phyloP scores from a whole-genome alignment of 306 rosid genomes.

The Rosa lucieae region DNA sequence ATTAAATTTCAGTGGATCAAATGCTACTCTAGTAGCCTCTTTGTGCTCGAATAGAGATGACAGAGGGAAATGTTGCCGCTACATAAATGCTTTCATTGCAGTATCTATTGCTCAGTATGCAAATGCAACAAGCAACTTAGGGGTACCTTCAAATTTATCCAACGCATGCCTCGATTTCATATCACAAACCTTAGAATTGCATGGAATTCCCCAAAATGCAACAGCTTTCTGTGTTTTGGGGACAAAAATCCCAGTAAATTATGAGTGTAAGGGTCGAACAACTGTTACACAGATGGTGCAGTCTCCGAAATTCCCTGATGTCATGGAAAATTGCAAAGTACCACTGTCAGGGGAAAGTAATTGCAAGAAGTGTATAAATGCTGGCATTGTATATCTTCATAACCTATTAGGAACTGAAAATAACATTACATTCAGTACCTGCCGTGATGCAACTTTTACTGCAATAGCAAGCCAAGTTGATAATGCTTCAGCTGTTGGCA shows the following conservation, averaged over 20 bases:
- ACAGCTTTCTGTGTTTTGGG: slow-evolving; percentile 85
- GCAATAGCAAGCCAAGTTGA: slow-evolving; percentile 85
- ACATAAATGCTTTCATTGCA: slow-evolving; percentile 80
- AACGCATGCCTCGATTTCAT: slow-evolving; percentile 66
- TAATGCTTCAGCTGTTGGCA: slow-evolving; percentile 53
- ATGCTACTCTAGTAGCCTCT: slow-evolving; percentile 77
- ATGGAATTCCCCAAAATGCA: slow-evolving; percentile 80
- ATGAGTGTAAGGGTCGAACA: slow-evolving; percentile 76
- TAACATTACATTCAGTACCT: slow-evolving; percentile 77
- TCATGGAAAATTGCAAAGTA: slow-evolving; percentile 52
- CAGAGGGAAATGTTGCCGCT: slow-evolving; percentile 94
- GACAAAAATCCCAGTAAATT: slow-evolving; percentile 78
- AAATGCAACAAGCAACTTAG: slow-evolving; percentile 72
- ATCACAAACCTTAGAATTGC: slow-evolving; percentile 59
- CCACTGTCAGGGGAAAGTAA: slow-evolving; percentile 65
- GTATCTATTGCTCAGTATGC: slow-evolving; percentile 79
- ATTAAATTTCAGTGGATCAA: slow-evolving; percentile 71
- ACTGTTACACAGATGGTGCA: slow-evolving; percentile 77
- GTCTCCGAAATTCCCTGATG: slow-evolving; percentile 76
- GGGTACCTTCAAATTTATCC: slow-evolving; percentile 65
- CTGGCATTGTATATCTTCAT: slow-evolving; percentile 72
- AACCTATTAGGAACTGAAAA: slow-evolving; percentile 60
- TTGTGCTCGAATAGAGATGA: slow-evolving; percentile 60
- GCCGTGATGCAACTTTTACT: slow-evolving; percentile 88
- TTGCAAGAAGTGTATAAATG: slow-evolving; percentile 83